Evolutionary conservation across 768 basidiomycete genomes (phyloP), one percentile per base, ranked within the genome.

Genomic region (Cantharellus cinnabarinus): DNA sequence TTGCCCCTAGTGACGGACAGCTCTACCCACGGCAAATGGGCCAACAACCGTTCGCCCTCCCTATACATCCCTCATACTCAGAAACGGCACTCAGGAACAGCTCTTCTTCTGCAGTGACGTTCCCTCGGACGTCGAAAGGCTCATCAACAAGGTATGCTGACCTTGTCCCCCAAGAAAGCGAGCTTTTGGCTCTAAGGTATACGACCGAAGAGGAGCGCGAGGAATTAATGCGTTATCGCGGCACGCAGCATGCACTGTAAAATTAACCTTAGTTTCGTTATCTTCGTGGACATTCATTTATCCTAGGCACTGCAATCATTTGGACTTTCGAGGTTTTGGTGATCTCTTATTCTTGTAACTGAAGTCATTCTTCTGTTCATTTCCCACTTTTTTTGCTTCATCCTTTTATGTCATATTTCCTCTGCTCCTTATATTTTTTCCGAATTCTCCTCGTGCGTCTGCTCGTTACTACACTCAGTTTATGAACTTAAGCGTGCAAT

Each of bases 141-240:
- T 60, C 62, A 42, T 41, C 4, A 5, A 81, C 82, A 15, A 79
- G 79, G 53, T 73, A 87, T 58, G 84, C 85, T 64, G 79, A 82
- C 64, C 74, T 86, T 29, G 85, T 90, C n/a, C 76, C 82, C n/a
- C 88, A 85, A 69, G 86, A 88, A 67, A 70, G 78, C 2, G 84
- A 89, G 15, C 89, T 90, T 66, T 80, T 89, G 61, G 85, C 87
- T 2, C 89, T 89, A 67, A 79, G 87, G 44, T 90, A 90, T 68
- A 88, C 88, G 37, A 54, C 52, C 14, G 52, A 54, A 37, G 38
- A 37, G 14, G 52, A 54, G 52, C 7, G 52, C 14, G 10, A 14
- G 35, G 35, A 54, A 1, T 37, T 54, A 14, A 37, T 54, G 35
- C 52, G 52, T 7, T 37, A 54, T 29, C 20, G 20, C 1, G 20